Evolutionary conservation across 2,329 filamentous ascomycete species (phyloP), one percentile per base, ranked within the genome.

Genomic region (Diaporthe citrichinensis): DNA sequence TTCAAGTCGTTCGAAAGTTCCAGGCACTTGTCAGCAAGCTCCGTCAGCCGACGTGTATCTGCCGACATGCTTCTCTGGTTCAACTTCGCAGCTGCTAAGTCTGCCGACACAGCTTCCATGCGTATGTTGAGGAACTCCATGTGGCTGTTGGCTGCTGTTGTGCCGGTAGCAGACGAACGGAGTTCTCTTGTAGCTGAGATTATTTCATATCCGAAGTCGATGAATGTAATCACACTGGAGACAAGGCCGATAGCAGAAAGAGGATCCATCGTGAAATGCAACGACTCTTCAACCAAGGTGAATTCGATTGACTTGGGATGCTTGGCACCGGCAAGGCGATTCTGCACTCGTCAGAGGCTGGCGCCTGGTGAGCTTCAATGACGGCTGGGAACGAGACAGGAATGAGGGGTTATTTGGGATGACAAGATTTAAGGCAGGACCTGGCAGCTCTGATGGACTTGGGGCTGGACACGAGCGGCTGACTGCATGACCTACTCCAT

Each of bases 221-320:
- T 69, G 31, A 74, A 74, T 8, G 72, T 74, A 10, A 74, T 74
- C 36, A 74, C 53, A 23, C 59, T 46, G 0, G 61, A 74, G 4
- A 69, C 59, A 4, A 74, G 61, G 12, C 72, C 72, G 12, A 74
- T 58, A 25, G 72, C 72, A 67, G 72, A 57, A 9, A 74, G 59
- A 25, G 72, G 59, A 68, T 74, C 72, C 72, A 74, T 68, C 36
- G n/a, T 20, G 62, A 34, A 31, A 20, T 15, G 23, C 5, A 20
- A 25, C 10, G 10, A n/a, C 23, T 14, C 1, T 31, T 4, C 28
- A 34, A 57, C 28, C 3, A 6, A 57, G 3, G 6, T 57, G 28
- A 57, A 14, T 28, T 12, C 12, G 4, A 5, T 28, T 10, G 58
- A 25, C n/a, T 17, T 28, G 14, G 8, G 10, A n/a, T 25, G 8